Conservation (phyloP, 2,329 filamentous ascomycete genomes). For the Aspergillus pseudoterreus region DNA sequence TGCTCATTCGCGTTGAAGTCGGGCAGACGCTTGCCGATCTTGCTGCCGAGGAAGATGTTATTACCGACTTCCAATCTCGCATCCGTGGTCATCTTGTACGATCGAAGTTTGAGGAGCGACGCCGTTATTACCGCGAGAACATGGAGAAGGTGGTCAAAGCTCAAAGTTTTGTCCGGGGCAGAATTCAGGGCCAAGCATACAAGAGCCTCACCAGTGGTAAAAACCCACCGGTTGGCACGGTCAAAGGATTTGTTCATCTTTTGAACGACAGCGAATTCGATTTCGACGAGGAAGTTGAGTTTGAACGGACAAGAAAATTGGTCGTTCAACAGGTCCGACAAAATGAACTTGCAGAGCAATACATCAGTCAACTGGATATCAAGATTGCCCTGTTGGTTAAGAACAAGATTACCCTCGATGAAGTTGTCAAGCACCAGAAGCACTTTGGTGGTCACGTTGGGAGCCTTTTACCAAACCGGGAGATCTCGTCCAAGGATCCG, state of each 20-base stretch:
- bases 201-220: constrained; percentile 94
- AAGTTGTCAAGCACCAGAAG: constrained; percentile 94
- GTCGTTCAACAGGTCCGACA: constrained; percentile 96
- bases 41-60: constrained; percentile 74
- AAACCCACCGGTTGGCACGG: constrained; percentile 92
- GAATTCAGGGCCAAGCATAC: constrained; percentile 96
- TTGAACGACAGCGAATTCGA: constrained; percentile 98
- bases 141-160: constrained; percentile 99
- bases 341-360: constrained; percentile 95
- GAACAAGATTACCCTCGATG: constrained; percentile 98
- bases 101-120: constrained; percentile 74
- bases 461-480: constrained; percentile 79
- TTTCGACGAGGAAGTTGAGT: constrained; percentile 97
- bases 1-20: constrained; percentile 71
- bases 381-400: constrained; percentile 98
- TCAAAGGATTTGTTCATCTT: constrained; percentile 97
- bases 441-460: constrained; percentile 90
- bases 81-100: constrained; percentile 72
- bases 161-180: constrained; percentile 91
- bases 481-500: constrained; percentile 83
- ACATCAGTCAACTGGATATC: constrained; percentile 97
- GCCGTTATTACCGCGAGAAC: constrained; percentile 85
- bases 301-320: constrained; percentile 88
- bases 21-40: constrained; percentile 72
- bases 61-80: constrained; percentile 71